A percentile compares a stretch with the other conserved stretches of the same genome.
Evolutionary conservation across 1,284 basidiomycete genomes (phyloP).

Genomic region (Fomitopsis pinicola): DNA sequence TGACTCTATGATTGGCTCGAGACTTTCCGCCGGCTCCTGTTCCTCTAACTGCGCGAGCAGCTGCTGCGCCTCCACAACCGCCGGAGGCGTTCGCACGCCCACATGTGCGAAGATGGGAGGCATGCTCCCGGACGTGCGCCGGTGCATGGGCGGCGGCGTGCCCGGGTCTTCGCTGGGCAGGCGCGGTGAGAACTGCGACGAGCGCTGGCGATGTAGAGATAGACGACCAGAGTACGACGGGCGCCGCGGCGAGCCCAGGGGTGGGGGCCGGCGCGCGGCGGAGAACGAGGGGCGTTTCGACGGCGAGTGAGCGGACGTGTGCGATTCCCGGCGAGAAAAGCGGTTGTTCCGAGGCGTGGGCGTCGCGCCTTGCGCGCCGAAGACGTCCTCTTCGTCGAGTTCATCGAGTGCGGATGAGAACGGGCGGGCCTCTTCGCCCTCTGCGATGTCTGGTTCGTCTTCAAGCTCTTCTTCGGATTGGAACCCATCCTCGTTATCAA

Average conservation of each 20-base stretch:
- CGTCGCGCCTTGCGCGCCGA: conserved; percentile 15
- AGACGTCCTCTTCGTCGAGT: conserved; percentile 28
- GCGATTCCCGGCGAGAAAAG: conserved; percentile 19
- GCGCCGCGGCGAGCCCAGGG: conserved; percentile 18
- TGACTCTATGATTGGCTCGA: conserved; percentile 53
- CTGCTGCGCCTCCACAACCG: conserved; percentile 65
- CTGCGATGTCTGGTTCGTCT: conserved; percentile 15
- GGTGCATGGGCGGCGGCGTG: conserved; percentile 14
- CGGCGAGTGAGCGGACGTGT: conserved; percentile 3
- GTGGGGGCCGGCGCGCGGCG: conserved; percentile 10
- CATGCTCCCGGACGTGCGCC: conserved; percentile 50
- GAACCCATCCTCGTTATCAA: conserved; percentile 78
- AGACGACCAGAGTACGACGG: conserved; percentile 15
- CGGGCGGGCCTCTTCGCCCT: conserved; percentile 9
- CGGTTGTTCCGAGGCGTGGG: conserved; percentile 20
- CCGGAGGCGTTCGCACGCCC: conserved; percentile 69
- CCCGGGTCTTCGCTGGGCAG: conserved; percentile 7
- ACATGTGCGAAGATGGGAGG: conserved; percentile 79
- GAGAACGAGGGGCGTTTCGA: conserved; percentile 12
- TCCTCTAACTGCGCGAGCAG: conserved; percentile 40
- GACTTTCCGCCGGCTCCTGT: conserved; percentile 33
- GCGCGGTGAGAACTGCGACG: conserved; percentile 8
- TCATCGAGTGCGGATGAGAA: conserved; percentile 20
- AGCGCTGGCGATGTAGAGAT: conserved; percentile 15
- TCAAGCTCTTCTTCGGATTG: conserved; percentile 39